phyloP scores from a whole-genome alignment of 23 red algal genomes.

The Gracilaria domingensis region DNA sequence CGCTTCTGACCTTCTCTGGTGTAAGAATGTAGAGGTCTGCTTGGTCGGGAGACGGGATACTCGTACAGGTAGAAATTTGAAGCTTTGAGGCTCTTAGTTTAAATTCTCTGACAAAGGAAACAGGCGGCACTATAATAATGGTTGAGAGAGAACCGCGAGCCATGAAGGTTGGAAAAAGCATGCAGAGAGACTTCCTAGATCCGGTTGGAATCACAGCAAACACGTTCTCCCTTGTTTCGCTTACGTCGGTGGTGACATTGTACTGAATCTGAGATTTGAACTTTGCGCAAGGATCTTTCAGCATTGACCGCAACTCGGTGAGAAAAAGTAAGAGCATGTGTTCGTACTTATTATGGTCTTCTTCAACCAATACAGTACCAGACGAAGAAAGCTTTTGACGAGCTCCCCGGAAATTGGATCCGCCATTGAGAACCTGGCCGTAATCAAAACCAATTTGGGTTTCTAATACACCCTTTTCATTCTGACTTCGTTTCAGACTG shows the following conservation, averaged over 20 bases:
- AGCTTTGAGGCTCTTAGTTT: neutral
- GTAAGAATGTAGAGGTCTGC: slow-evolving; percentile 10
- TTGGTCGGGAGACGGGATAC: neutral
- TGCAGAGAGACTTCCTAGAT: slow-evolving; percentile 4
- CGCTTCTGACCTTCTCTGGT: neutral
- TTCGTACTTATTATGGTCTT: neutral
- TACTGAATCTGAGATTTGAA: slow-evolving; percentile 12
- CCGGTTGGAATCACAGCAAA: slow-evolving; percentile 24
- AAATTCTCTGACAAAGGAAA: neutral
- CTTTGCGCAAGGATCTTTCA: neutral
- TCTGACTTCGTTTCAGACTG: no score
- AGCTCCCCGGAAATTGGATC: neutral
- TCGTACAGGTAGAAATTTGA: neutral
- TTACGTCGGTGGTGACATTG: neutral
- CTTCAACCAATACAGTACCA: neutral
- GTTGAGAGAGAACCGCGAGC: neutral
- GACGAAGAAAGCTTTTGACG: neutral
- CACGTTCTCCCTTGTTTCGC: neutral
- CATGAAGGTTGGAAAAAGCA: slow-evolving; percentile 20
- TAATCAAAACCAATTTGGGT: no score
- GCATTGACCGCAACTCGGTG: neutral
- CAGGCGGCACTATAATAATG: slow-evolving; percentile 9
- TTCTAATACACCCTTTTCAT: no score
- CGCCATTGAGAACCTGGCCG: no score
- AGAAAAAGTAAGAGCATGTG: neutral